Percentiles rank a stretch among this genome's conserved stretches.
phyloP scores from a whole-genome alignment of 495 filamentous ascomycete species.

The Tuber melanosporum region DNA sequence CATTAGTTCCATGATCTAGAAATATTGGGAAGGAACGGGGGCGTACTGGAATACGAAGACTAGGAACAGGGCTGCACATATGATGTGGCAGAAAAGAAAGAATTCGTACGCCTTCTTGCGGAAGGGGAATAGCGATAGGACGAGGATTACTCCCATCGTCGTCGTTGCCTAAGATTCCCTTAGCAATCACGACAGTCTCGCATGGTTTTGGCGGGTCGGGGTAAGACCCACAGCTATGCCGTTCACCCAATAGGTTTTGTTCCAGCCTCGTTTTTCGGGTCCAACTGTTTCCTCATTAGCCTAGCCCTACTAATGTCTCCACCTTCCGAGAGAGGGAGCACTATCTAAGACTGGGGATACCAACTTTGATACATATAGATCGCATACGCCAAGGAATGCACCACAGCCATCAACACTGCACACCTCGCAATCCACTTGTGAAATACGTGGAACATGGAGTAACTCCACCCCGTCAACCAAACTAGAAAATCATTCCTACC shows the following conservation, averaged over 20 bases:
- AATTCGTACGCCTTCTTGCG: slow-evolving; percentile 51
- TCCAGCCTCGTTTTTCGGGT: slow-evolving; percentile 29
- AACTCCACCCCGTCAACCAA: slow-evolving; percentile 54
- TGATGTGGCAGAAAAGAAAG: slow-evolving; percentile 52
- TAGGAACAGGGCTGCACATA: slow-evolving; percentile 49
- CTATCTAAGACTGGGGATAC: slow-evolving; percentile 10
- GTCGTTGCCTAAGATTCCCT: slow-evolving; percentile 45
- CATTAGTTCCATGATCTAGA: not conserved
- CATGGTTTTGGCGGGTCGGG: not conserved
- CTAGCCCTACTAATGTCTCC: not conserved
- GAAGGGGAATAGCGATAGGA: slow-evolving; percentile 48
- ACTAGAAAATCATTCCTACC: slow-evolving; percentile 54
- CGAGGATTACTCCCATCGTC: slow-evolving; percentile 48
- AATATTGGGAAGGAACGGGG: not conserved
- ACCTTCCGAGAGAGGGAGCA: not conserved
- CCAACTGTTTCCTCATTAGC: slow-evolving; percentile 18
- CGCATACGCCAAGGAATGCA: slow-evolving; percentile 46
- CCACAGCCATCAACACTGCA: slow-evolving; percentile 49
- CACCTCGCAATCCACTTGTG: slow-evolving; percentile 55
- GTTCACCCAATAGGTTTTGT: slow-evolving; percentile 39
- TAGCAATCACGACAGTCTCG: slow-evolving; percentile 6
- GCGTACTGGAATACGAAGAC: slow-evolving; percentile 53
- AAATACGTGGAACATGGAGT: slow-evolving; percentile 51
- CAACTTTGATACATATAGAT: slow-evolving; percentile 39
- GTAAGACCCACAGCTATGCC: slow-evolving; percentile 36